Evolutionary conservation across 179 eudicot genomes (phyloP).

Genomic region (Silene coronaria): DNA sequence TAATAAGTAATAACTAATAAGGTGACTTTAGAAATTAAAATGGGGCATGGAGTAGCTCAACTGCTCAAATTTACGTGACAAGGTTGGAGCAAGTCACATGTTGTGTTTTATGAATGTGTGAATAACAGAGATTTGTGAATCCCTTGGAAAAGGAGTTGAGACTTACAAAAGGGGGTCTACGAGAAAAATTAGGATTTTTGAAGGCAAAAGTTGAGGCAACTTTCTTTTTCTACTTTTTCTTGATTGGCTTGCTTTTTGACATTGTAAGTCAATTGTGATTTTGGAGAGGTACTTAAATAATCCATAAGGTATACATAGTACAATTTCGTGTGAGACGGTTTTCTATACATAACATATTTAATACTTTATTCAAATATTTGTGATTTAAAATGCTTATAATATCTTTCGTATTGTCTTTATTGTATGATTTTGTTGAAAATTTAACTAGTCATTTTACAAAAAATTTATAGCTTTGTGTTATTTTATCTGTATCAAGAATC

Average conservation of each 20-base stretch:
- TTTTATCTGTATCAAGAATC: not conserved
- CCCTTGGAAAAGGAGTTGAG: slow-evolving; percentile 3
- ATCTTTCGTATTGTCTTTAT: too few relatives aligned
- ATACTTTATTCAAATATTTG: too few relatives aligned
- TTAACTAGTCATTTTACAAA: not conserved
- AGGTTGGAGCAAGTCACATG: slow-evolving; percentile 19
- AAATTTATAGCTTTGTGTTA: not conserved
- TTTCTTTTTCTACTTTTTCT: not conserved
- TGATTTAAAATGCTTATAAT: too few relatives aligned
- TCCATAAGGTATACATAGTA: not conserved
- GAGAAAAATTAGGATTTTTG: slow-evolving; percentile 1
- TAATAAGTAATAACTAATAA: too few relatives aligned
- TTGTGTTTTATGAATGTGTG: not conserved
- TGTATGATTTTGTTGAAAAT: too few relatives aligned
- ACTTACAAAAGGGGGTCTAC: not conserved
- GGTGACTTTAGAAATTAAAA: too few relatives aligned
- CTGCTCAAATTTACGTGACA: not conserved
- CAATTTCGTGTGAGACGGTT: too few relatives aligned
- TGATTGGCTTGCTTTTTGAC: slow-evolving; percentile 15
- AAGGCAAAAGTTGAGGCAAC: slow-evolving; percentile 20
- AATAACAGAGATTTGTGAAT: not conserved
- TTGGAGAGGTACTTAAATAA: not conserved
- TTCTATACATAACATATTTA: too few relatives aligned
- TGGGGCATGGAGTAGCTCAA: too few relatives aligned
- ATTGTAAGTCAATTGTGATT: slow-evolving; percentile 1